These are phyloP conservation scores for Trichoderma brevicompactum DNA, from an alignment of 2,329 filamentous ascomycete species.

Conservation along the genomic window DNA sequence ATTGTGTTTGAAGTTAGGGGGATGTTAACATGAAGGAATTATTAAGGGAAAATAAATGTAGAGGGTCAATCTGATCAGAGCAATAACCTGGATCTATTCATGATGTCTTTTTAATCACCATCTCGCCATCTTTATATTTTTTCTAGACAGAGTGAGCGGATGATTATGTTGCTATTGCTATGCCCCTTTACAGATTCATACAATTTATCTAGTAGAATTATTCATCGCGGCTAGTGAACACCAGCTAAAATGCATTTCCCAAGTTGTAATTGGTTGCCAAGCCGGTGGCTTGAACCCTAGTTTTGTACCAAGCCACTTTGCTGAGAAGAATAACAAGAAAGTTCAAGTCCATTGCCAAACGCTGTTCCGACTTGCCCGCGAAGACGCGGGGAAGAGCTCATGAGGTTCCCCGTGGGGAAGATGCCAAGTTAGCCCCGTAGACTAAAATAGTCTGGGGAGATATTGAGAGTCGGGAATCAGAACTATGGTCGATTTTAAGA, in stretches of 20 bases:
- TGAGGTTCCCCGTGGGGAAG: constrained; percentile 9
- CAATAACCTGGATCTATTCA: background rate
- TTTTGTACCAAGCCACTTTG: background rate
- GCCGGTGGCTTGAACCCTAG: constrained; percentile 13
- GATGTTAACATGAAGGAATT: background rate
- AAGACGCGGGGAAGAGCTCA: constrained; percentile 9
- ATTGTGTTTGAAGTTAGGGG: background rate
- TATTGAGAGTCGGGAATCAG: background rate
- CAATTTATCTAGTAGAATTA: background rate
- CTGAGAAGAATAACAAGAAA: background rate
- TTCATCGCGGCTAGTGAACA: background rate
- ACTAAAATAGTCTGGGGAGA: constrained; percentile 1
- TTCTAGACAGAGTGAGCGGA: background rate
- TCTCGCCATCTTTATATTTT: constrained; percentile 10
- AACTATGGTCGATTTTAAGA: background rate
- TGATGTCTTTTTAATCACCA: background rate
- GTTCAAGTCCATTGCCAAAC: background rate
- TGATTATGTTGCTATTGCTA: background rate
- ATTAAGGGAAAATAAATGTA: background rate
- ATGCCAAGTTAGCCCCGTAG: background rate
- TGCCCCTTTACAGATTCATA: constrained; percentile 1
- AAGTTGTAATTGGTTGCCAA: constrained; percentile 1
- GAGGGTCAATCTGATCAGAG: background rate
- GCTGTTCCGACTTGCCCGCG: constrained; percentile 12
- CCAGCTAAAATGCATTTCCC: constrained; percentile 6